Evolutionary conservation across 331 rosid species (phyloP).

Genomic region (Telfairia occidentalis): DNA sequence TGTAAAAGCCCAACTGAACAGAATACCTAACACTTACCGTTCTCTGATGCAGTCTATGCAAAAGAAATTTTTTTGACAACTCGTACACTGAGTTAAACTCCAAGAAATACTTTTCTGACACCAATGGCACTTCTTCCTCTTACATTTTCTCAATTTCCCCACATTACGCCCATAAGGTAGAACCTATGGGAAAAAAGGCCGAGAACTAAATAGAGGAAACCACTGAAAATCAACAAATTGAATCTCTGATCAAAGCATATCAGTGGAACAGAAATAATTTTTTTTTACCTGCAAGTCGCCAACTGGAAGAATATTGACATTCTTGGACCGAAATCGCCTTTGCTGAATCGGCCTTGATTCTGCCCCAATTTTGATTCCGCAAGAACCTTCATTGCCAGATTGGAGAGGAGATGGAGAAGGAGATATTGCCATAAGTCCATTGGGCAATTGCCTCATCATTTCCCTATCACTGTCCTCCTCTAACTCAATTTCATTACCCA

Average conservation of each 20-base stretch:
- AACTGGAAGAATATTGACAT: slow-evolving; percentile 49
- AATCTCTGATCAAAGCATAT: neutral
- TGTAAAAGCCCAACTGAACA: neutral
- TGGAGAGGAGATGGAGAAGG: slow-evolving; percentile 35
- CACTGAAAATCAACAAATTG: neutral
- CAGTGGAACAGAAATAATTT: slow-evolving; percentile 3
- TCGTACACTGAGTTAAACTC: slow-evolving; percentile 58
- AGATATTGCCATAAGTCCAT: slow-evolving; percentile 80
- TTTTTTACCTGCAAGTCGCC: slow-evolving; percentile 57
- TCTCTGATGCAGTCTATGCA: slow-evolving; percentile 85
- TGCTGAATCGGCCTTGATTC: slow-evolving; percentile 25
- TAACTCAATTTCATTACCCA: slow-evolving; percentile 14
- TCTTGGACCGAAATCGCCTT: slow-evolving; percentile 82
- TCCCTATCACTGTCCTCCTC: slow-evolving; percentile 37
- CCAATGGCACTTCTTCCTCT: slow-evolving; percentile 76
- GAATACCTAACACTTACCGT: slow-evolving; percentile 39
- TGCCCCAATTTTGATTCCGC: slow-evolving; percentile 42
- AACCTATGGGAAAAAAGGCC: slow-evolving; percentile 24
- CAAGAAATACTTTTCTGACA: slow-evolving; percentile 60
- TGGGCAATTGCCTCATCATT: slow-evolving; percentile 65
- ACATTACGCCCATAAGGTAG: slow-evolving; percentile 30
- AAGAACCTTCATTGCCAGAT: slow-evolving; percentile 47
- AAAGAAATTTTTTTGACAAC: slow-evolving; percentile 68
- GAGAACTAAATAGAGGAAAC: neutral
- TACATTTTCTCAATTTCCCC: slow-evolving; percentile 38